phyloP scores from a whole-genome alignment of 768 basidiomycete genomes.

The Auricularia heimuer region DNA sequence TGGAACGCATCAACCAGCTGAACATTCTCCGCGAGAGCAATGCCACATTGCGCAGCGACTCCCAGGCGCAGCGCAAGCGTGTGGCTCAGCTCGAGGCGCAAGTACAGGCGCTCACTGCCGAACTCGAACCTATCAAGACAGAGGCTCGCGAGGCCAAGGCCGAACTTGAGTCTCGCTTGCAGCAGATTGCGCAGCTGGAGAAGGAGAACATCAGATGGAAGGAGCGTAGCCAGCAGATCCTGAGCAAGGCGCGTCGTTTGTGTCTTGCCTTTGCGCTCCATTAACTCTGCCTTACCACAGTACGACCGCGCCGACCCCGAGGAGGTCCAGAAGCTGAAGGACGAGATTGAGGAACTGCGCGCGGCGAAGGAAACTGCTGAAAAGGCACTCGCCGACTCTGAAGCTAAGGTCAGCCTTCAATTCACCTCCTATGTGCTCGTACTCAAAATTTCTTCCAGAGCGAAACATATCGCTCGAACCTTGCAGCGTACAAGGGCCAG shows the following conservation, averaged over 20 bases:
- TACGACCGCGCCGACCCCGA: slow-evolving; percentile 85
- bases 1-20: slow-evolving; percentile 79
- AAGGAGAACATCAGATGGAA: slow-evolving; percentile 77
- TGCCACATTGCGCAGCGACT: slow-evolving; percentile 69
- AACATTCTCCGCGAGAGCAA: slow-evolving; percentile 85
- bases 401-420: background rate
- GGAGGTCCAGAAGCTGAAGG: slow-evolving; percentile 70
- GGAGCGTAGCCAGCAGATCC: slow-evolving; percentile 67
- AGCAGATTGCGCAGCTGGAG: slow-evolving; percentile 60
- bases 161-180: slow-evolving; percentile 61
- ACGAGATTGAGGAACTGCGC: slow-evolving; percentile 47
- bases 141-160: slow-evolving; percentile 56
- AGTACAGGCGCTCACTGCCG: slow-evolving; percentile 43
- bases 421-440: too few species aligned
- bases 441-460: background rate
- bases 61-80: slow-evolving; percentile 59
- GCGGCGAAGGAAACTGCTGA: slow-evolving; percentile 12
- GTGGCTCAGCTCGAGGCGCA: slow-evolving; percentile 56
- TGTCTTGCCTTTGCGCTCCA: background rate
- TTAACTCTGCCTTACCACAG: slow-evolving; percentile 24
- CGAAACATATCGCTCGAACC: background rate
- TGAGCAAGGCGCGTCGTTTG: slow-evolving; percentile 53
- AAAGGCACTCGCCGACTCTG: slow-evolving; percentile 7
- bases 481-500: background rate
- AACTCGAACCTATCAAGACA: slow-evolving; percentile 70